phyloP scores from a whole-genome alignment of 1,284 basidiomycete genomes.

The Flammula alnicola region DNA sequence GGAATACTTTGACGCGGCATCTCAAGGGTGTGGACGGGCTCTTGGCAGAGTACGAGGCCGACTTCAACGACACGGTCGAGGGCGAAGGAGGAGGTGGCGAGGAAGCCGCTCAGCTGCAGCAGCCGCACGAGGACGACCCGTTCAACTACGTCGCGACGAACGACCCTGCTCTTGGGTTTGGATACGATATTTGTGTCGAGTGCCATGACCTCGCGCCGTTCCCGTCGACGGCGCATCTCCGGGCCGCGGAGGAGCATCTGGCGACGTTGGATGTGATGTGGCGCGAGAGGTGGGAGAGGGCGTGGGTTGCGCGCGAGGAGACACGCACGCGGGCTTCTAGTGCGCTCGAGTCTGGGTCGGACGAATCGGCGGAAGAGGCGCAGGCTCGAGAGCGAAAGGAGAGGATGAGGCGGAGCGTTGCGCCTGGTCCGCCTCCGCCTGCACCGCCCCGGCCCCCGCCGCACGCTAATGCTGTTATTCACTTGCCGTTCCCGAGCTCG shows the following conservation, averaged over 20 bases:
- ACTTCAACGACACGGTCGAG: conserved; percentile 14
- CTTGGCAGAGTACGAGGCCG: conserved; percentile 16
- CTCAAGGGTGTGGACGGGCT: conserved; percentile 22
- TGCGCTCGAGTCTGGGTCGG: not conserved
- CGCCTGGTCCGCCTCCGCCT: conserved; percentile 28
- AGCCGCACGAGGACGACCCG: conserved; percentile 40
- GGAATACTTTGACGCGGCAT: conserved; percentile 21
- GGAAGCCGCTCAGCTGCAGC: not conserved
- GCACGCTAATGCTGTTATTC: conserved; percentile 72
- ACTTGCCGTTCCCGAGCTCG: conserved; percentile 71
- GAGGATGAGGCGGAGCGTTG: conserved; percentile 18
- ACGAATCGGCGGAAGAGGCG: conserved; percentile 15
- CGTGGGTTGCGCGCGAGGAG: conserved; percentile 34
- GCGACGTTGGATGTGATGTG: conserved; percentile 64
- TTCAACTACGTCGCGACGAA: conserved; percentile 60
- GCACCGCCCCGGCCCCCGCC: conserved; percentile 65
- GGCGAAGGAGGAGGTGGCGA: conserved; percentile 14
- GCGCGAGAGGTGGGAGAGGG: conserved; percentile 51
- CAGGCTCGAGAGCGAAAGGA: conserved; percentile 29
- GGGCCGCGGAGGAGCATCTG: conserved; percentile 76
- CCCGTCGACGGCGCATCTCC: conserved; percentile 62
- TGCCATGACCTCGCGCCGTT: conserved; percentile 80
- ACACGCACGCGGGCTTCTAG: conserved; percentile 6
- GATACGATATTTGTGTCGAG: conserved; percentile 86
- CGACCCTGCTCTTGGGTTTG: conserved; percentile 61